Evolutionary conservation across 2,329 filamentous ascomycete species (phyloP).

Genomic region (Phaeosphaeria sp.): DNA sequence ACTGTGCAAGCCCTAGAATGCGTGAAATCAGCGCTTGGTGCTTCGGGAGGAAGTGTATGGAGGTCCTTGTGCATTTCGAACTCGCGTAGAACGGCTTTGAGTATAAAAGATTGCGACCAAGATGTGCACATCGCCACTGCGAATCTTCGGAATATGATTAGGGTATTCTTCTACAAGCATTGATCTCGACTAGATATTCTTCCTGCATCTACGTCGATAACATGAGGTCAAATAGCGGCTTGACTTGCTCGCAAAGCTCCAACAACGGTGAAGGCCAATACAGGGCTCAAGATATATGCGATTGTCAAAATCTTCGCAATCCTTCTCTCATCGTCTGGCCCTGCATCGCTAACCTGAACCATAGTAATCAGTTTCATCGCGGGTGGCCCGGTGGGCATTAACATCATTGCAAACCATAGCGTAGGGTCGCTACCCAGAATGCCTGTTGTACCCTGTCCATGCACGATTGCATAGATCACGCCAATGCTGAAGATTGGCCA

Average conservation of each 20-base stretch:
- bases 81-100: not conserved
- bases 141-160: not conserved
- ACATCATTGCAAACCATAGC: constrained; percentile 69
- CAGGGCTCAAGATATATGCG: constrained; percentile 38
- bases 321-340: constrained; percentile 55
- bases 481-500: constrained; percentile 52
- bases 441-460: constrained; percentile 50
- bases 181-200: not conserved
- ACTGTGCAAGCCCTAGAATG: not conserved
- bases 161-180: not conserved
- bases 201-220: not conserved
- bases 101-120: not conserved
- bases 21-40: not conserved
- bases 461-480: constrained; percentile 61
- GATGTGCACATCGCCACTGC: not conserved
- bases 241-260: constrained; percentile 37
- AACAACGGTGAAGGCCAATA: constrained; percentile 42
- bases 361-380: constrained; percentile 61
- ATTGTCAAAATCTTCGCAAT: constrained; percentile 59
- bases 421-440: constrained; percentile 65
- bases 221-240: constrained; percentile 22
- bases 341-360: constrained; percentile 56
- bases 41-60: not conserved
- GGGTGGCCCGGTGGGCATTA: constrained; percentile 63
- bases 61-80: not conserved